Percentiles rank a stretch among this genome's conserved stretches.
phyloP scores from a whole-genome alignment of 1,139 yeast species.

The Debaryomycetaceae sp. region DNA sequence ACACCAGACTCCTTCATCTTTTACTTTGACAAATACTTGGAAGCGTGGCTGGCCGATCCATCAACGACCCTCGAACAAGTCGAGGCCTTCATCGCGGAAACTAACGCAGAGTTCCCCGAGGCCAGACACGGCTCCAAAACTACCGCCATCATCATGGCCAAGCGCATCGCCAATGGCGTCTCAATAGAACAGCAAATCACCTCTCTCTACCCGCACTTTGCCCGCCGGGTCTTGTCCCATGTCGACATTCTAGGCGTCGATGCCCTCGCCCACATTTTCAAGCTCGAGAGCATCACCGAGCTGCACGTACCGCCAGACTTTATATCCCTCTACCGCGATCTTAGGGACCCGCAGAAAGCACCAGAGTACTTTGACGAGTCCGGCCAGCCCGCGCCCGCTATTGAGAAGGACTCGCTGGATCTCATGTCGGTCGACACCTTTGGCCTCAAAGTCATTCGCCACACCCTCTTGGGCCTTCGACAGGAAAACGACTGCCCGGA shows the following conservation, averaged over 20 bases:
- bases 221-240: conserved; percentile 40
- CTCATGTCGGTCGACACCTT: conserved; percentile 65
- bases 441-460: conserved; percentile 73
- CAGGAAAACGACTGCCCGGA: conserved; percentile 12
- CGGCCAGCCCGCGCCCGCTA: conserved; percentile 15
- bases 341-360: conserved; percentile 10
- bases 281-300: conserved; percentile 13
- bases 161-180: conserved; percentile 6
- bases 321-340: conserved; percentile 17
- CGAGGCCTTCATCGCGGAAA: conserved; percentile 16
- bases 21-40: conserved; percentile 28
- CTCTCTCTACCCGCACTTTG: conserved; percentile 10
- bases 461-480: conserved; percentile 60
- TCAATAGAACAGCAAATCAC: conserved; percentile 5
- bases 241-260: conserved; percentile 62
- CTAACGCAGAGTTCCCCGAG: conserved; percentile 17
- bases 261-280: conserved; percentile 37
- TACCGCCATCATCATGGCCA: conserved; percentile 22
- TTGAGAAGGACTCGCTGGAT: conserved; percentile 44
- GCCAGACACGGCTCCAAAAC: conserved; percentile 34
- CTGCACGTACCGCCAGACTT: conserved; percentile 27
- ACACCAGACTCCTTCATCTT: conserved; percentile 22
- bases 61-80: conserved; percentile 16
- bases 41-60: conserved; percentile 21
- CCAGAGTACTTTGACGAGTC: conserved; percentile 21